Percentiles rank a stretch among this genome's conserved stretches.
phyloP scores from a whole-genome alignment of 1,284 basidiomycete species.

The Leccinum solheimii region DNA sequence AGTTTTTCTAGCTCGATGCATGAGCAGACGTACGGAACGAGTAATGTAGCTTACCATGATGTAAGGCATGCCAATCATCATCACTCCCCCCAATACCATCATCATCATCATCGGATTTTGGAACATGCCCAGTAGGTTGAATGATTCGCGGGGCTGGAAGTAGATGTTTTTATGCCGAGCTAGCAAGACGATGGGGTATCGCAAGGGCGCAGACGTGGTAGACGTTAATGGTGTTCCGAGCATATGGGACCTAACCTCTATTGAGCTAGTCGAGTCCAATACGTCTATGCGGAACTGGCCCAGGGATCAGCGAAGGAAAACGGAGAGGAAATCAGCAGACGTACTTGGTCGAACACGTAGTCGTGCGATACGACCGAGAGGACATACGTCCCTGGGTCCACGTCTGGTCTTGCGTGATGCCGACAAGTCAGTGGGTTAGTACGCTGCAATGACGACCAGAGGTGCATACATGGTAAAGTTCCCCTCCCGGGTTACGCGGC shows the following conservation, averaged over 20 bases:
- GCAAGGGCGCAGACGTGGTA: slow-evolving; percentile 54
- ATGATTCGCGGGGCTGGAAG: slow-evolving; percentile 68
- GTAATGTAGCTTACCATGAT: slow-evolving; percentile 54
- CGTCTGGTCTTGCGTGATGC: slow-evolving; percentile 50
- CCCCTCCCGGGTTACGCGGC: slow-evolving; percentile 56
- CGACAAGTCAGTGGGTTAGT: slow-evolving; percentile 14
- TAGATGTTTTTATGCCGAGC: slow-evolving; percentile 60
- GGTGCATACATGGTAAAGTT: slow-evolving; percentile 71
- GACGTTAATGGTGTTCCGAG: slow-evolving; percentile 70
- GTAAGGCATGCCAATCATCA: slow-evolving; percentile 81
- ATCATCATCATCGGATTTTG: slow-evolving; percentile 88
- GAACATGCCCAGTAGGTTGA: slow-evolving; percentile 78
- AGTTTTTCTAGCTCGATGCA: slow-evolving; percentile 57
- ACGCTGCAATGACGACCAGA: slow-evolving; percentile 1
- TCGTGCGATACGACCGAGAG: slow-evolving; percentile 67
- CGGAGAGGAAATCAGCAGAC: slow-evolving; percentile 12
- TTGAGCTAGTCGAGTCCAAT: slow-evolving; percentile 41
- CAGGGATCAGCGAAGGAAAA: slow-evolving; percentile 4
- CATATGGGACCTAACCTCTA: slow-evolving; percentile 63
- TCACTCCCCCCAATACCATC: slow-evolving; percentile 68
- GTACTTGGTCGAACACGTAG: slow-evolving; percentile 66
- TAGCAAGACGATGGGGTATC: slow-evolving; percentile 63
- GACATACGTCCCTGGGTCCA: slow-evolving; percentile 63
- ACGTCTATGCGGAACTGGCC: slow-evolving; percentile 56
- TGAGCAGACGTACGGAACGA: slow-evolving; percentile 9